phyloP scores from a whole-genome alignment of 305 asterid genomes.

The Ilex paraguariensis region DNA sequence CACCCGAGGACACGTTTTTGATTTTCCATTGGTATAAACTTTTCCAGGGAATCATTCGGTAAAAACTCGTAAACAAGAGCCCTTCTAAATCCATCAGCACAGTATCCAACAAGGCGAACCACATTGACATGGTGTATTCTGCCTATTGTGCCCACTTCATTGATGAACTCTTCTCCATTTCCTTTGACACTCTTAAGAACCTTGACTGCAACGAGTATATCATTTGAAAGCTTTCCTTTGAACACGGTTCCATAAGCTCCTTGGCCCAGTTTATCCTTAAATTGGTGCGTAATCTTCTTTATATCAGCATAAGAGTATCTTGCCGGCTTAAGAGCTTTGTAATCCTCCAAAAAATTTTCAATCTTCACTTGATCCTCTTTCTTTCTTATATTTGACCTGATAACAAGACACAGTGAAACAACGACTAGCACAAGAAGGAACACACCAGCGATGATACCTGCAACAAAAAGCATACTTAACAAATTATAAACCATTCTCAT shows the following conservation, averaged over 20 bases:
- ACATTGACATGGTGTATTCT: constrained; percentile 43
- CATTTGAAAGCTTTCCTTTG: neutral
- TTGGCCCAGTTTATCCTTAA: constrained; percentile 1
- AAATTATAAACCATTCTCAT: too few relatives aligned
- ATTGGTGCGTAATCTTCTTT: neutral
- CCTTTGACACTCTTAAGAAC: constrained; percentile 34
- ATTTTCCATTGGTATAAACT: constrained; percentile 28
- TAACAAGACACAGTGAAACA: neutral
- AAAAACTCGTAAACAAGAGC: constrained; percentile 48
- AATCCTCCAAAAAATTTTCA: neutral
- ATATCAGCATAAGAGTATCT: neutral
- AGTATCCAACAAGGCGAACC: constrained; percentile 48
- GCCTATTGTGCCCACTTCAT: constrained; percentile 49
- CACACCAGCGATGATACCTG: neutral
- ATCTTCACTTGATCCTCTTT: constrained; percentile 15
- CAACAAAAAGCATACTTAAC: too few relatives aligned
- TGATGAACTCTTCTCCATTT: constrained; percentile 48
- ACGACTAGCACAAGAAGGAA: neutral
- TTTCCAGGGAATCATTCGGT: constrained; percentile 32
- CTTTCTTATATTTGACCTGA: constrained; percentile 19
- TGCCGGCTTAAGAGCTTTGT: neutral
- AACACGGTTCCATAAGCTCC: neutral
- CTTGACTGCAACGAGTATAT: constrained; percentile 11
- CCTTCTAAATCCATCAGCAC: constrained; percentile 36
- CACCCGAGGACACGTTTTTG: constrained; percentile 35